phyloP scores from a whole-genome alignment of 2,329 filamentous ascomycete genomes.

The Colletotrichum sp. region DNA sequence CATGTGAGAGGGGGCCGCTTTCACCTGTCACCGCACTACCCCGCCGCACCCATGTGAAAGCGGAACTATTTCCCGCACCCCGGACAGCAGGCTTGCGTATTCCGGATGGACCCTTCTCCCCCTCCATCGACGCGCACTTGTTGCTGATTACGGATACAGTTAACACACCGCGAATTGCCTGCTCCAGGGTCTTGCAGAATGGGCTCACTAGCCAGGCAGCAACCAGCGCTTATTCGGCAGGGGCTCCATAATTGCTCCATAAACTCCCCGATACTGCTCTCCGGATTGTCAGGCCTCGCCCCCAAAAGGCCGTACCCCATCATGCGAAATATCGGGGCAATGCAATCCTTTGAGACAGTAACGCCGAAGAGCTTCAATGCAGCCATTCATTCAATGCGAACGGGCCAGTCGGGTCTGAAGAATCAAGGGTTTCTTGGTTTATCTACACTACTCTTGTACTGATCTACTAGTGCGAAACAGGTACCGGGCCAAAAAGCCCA shows the following conservation, averaged over 20 bases:
- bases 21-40: not conserved
- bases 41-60: not conserved
- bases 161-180: not conserved
- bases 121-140: not conserved
- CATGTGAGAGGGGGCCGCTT: not conserved
- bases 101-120: not conserved
- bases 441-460: not conserved
- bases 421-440: not conserved
- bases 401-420: not conserved
- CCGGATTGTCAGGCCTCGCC: not conserved
- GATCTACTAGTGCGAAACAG: not conserved
- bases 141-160: not conserved
- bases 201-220: not conserved
- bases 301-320: not conserved
- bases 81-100: not conserved
- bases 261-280: not conserved
- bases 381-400: not conserved
- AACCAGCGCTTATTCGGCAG: not conserved
- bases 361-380: not conserved
- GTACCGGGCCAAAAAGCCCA: not conserved
- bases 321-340: not conserved
- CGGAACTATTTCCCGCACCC: conserved; percentile 10
- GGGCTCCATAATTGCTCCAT: conserved; percentile 3
- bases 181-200: not conserved
- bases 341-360: not conserved